A percentile compares a stretch with the other conserved stretches of the same genome.
Conservation (phyloP, 495 filamentous ascomycete species). For the Talaromyces ruber region DNA sequence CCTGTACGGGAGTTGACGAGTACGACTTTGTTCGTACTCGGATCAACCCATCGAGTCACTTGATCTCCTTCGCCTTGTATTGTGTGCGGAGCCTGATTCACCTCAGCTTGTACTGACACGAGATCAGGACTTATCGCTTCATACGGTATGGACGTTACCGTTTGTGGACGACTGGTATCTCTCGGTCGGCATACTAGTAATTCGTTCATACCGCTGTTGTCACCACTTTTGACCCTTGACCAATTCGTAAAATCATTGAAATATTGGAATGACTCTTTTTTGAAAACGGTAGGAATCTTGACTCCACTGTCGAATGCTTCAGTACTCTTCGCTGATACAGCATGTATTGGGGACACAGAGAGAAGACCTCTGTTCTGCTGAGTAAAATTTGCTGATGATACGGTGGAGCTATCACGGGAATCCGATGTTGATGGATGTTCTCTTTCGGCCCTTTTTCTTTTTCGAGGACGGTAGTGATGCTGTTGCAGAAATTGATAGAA, state of each 20-base stretch:
- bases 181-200: background rate
- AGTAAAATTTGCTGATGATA: background rate
- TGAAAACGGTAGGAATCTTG: background rate
- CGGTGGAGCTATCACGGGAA: background rate
- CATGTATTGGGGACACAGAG: conserved; percentile 13
- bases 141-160: background rate
- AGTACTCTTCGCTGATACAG: conserved; percentile 4
- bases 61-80: conserved; percentile 13
- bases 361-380: background rate
- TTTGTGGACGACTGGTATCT: background rate
- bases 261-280: background rate
- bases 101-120: background rate
- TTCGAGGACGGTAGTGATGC: conserved; percentile 51
- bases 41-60: conserved; percentile 59
- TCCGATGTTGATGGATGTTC: background rate
- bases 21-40: conserved; percentile 48
- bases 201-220: conserved; percentile 7
- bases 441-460: conserved; percentile 7
- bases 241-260: conserved; percentile 45
- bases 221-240: conserved; percentile 60
- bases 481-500: conserved; percentile 60
- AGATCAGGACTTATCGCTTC: background rate
- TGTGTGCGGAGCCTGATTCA: background rate
- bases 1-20: conserved; percentile 57
- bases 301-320: background rate